phyloP scores from a whole-genome alignment of 306 rosid genomes.

The Alnus glutinosa region DNA sequence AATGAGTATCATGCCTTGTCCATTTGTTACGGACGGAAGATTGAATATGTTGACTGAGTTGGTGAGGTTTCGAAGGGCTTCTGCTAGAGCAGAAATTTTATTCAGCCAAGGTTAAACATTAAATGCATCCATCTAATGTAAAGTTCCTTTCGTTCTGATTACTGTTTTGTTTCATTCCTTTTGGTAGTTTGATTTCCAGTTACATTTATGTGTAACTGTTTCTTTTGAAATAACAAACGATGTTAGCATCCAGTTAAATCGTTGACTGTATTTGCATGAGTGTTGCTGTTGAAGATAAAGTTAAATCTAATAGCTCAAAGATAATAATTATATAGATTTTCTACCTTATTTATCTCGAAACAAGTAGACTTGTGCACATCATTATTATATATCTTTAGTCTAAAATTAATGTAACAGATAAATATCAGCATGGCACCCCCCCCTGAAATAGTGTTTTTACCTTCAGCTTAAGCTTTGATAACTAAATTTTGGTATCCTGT shows the following conservation, averaged over 20 bases:
- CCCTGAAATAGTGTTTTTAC: too few species aligned
- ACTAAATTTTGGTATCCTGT: too few species aligned
- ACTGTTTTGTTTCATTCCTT: background rate
- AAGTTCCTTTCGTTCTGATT: background rate
- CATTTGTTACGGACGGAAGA: conserved; percentile 42
- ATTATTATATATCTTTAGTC: too few species aligned
- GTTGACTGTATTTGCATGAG: background rate
- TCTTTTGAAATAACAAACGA: background rate
- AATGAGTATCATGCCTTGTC: conserved; percentile 57
- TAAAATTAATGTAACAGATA: too few species aligned
- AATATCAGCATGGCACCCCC: too few species aligned
- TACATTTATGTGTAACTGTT: background rate
- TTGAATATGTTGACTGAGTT: conserved; percentile 64
- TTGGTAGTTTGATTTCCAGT: background rate
- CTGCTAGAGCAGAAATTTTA: conserved; percentile 62
- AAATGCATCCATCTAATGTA: background rate
- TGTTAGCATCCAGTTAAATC: background rate
- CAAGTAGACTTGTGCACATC: background rate
- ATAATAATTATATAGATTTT: background rate
- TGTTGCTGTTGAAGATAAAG: background rate
- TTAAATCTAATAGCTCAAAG: background rate
- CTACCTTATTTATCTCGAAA: background rate
- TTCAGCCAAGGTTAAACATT: conserved; percentile 47
- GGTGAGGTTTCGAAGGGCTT: conserved; percentile 74
- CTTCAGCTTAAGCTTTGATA: too few species aligned